Conservation (phyloP, 2,329 filamentous ascomycete species). For the Emmonsia crescens region DNA sequence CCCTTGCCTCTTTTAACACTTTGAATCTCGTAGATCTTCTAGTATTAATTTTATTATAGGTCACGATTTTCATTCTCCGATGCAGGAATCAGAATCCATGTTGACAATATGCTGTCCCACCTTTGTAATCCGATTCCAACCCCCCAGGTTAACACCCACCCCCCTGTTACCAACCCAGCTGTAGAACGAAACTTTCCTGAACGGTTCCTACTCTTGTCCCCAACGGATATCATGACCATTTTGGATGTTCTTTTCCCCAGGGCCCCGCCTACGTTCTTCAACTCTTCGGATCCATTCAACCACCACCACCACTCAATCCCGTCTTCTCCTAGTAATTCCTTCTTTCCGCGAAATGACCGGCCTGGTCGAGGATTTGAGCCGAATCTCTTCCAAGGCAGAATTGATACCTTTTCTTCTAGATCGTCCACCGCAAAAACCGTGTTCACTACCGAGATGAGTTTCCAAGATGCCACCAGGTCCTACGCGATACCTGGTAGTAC, state of each 20-base stretch:
- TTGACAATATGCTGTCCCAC: conserved; percentile 29
- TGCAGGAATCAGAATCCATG: conserved; percentile 23
- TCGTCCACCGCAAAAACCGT: conserved; percentile 19
- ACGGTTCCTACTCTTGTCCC: conserved; percentile 43
- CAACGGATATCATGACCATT: conserved; percentile 67
- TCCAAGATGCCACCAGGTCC: conserved; percentile 14
- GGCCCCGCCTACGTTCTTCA: conserved; percentile 6
- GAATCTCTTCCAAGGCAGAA: conserved; percentile 23
- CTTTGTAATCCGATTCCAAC: conserved; percentile 14
- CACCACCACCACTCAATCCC: conserved; percentile 19
- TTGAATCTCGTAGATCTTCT: not conserved
- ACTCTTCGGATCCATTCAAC: conserved; percentile 15
- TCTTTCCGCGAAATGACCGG: conserved; percentile 15
- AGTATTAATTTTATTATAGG: conserved; percentile 33
- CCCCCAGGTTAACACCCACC: conserved; percentile 2
- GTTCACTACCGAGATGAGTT: conserved; percentile 24
- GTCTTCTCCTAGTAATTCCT: conserved; percentile 18
- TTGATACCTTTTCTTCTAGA: conserved; percentile 18
- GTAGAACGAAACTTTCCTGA: conserved; percentile 51
- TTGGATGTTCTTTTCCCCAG: conserved; percentile 71
- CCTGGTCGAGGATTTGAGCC: conserved; percentile 19
- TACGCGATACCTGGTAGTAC: conserved; percentile 9
- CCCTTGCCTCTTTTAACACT: conserved; percentile 14
- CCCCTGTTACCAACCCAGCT: conserved; percentile 3
- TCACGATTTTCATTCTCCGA: conserved; percentile 28